These are phyloP conservation scores for Thelephora terrestris DNA, from an alignment of 1,284 basidiomycete species.

Conservation along the genomic window DNA sequence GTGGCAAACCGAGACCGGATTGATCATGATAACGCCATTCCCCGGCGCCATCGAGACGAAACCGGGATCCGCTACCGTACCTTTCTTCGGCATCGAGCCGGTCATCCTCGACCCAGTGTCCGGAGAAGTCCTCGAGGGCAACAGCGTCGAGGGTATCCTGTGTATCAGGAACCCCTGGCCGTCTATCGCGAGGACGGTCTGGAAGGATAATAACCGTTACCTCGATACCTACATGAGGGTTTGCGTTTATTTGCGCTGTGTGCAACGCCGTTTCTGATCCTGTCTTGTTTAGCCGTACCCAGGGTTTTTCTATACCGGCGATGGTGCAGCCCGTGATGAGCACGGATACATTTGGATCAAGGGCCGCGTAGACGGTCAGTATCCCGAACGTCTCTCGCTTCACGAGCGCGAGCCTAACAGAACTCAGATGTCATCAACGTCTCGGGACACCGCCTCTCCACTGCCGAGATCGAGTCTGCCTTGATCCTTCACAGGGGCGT, in stretches of 20 bases:
- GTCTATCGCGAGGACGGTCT: constrained; percentile 91
- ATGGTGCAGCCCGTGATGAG: constrained; percentile 89
- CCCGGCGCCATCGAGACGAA: constrained; percentile 95
- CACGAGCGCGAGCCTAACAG: neutral
- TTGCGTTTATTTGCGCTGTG: constrained; percentile 6
- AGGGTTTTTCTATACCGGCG: constrained; percentile 91
- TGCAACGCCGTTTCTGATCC: constrained; percentile 3
- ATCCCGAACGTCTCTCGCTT: neutral
- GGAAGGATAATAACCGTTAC: constrained; percentile 72
- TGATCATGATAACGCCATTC: constrained; percentile 90
- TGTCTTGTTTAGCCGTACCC: constrained; percentile 51
- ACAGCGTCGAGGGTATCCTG: constrained; percentile 87
- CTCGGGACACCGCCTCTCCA: constrained; percentile 93
- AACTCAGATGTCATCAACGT: constrained; percentile 81
- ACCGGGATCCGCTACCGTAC: constrained; percentile 93
- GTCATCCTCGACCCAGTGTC: constrained; percentile 78
- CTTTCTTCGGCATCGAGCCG: constrained; percentile 94
- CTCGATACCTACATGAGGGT: constrained; percentile 91
- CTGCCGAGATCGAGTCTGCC: constrained; percentile 96
- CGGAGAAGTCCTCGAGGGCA: constrained; percentile 73
- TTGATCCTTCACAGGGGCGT: constrained; percentile 92
- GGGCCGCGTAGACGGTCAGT: constrained; percentile 88
- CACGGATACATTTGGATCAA: constrained; percentile 99
- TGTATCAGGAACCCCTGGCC: constrained; percentile 89
- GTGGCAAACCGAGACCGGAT: constrained; percentile 98